Evolutionary conservation across 106 monocot species (phyloP), one percentile per base, ranked within the genome.

Genomic region (Platanthera zijinensis): DNA sequence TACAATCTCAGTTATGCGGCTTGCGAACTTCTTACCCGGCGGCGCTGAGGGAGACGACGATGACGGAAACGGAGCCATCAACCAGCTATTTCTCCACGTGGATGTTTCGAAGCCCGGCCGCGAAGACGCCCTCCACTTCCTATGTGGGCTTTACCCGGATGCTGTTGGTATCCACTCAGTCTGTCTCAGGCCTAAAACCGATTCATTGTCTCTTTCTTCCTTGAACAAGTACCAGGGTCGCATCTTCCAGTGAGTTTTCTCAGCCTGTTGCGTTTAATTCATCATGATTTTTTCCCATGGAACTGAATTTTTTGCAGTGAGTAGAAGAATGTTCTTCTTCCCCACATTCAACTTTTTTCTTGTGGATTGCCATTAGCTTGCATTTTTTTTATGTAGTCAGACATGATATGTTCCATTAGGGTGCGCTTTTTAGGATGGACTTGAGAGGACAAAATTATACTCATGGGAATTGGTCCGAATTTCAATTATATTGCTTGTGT

Each of bases 131-230:
- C 82, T 93, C 8, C 90, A 97, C 7, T 97, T 97, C 76, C 87
- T 97, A 1, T 97, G 96, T 47, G 96, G 93, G 18, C 83, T 97
- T 45, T 97, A 97, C 64, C 93, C 93, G 17, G 96, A 97, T 72
- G 91, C 96, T 21, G 22, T 97, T 7, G 96, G 96, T 17, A 97
- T 97, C 30, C 96, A 97, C 72, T 91, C 93, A 2, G 92, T 96
- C 17, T 85, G 84, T 76, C 84, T 96, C 51, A 70, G 90, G 52
- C 84, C 93, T 3, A 89, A 85, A 77, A 51, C 54, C 8, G 49
- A n/a, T 52, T n/a, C 70, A 7, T 32, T 50, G 25, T 28, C 59
- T 8, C 64, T 71, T 13, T 57, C 39, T 21, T 75, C 80, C 69
- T 4, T 81, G 14, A 46, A 69, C 21, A 86, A 84, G 83, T 86